Conservation (phyloP, 2,329 filamentous ascomycete genomes). For the Nemania sp. region DNA sequence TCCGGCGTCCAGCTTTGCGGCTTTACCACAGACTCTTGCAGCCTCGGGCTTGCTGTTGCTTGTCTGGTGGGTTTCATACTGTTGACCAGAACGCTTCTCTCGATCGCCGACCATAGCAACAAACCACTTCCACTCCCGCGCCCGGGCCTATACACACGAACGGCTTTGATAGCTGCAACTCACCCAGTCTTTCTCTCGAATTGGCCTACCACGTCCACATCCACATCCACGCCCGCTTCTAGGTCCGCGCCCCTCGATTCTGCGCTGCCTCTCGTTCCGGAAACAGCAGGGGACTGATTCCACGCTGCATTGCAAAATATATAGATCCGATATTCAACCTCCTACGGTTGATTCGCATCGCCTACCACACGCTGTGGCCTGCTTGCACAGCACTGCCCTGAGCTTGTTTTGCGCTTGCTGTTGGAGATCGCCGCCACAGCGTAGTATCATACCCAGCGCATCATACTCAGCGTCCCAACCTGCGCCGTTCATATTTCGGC, state of each 20-base stretch:
- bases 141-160: background rate
- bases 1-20: background rate
- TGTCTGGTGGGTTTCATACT: no score
- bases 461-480: background rate
- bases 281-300: constrained; percentile 13
- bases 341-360: constrained; percentile 5
- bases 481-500: background rate
- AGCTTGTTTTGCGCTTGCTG: background rate
- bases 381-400: constrained; percentile 2
- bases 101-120: constrained; percentile 7
- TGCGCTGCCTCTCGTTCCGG: background rate
- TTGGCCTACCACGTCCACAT: background rate
- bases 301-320: constrained; percentile 23
- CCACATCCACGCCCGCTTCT: no score
- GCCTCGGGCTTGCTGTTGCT: constrained; percentile 8
- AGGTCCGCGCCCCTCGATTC: no score
- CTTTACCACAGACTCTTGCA: background rate
- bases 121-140: constrained; percentile 10
- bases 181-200: background rate
- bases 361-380: background rate
- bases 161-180: constrained; percentile 19
- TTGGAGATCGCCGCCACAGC: background rate
- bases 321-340: background rate
- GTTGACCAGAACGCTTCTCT: constrained; percentile 3
- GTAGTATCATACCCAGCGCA: background rate